Percentiles rank a stretch among this genome's conserved stretches.
phyloP scores from a whole-genome alignment of 495 filamentous ascomycete species.

The Talaromyces liani region DNA sequence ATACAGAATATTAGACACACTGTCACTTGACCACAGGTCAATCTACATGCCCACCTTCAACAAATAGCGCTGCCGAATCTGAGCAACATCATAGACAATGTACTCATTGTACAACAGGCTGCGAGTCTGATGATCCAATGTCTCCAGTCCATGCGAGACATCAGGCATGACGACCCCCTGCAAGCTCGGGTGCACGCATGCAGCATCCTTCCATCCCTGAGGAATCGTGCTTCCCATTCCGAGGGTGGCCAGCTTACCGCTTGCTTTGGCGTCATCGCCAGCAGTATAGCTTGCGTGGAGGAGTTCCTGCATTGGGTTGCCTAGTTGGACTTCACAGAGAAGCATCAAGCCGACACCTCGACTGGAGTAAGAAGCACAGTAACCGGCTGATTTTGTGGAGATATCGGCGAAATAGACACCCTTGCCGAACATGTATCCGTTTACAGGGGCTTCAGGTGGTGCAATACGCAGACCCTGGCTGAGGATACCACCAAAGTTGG shows the following conservation, averaged over 20 bases:
- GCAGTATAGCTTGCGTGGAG: constrained; percentile 47
- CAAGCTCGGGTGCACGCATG: constrained; percentile 50
- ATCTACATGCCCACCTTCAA: constrained; percentile 47
- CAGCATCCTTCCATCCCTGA: constrained; percentile 67
- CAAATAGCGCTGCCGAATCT: constrained; percentile 72
- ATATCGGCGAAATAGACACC: constrained; percentile 89
- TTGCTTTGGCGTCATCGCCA: constrained; percentile 49
- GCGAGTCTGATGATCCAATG: background rate
- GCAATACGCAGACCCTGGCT: constrained; percentile 81
- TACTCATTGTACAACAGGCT: constrained; percentile 48
- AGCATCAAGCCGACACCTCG: constrained; percentile 56
- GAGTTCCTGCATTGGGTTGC: constrained; percentile 59
- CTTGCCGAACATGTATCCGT: constrained; percentile 78
- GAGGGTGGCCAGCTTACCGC: constrained; percentile 56
- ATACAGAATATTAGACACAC: background rate
- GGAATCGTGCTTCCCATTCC: constrained; percentile 58
- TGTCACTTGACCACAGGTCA: background rate
- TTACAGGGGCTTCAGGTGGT: constrained; percentile 71
- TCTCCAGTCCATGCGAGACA: constrained; percentile 1
- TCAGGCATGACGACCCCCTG: constrained; percentile 58
- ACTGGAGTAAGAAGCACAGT: constrained; percentile 53
- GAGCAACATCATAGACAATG: constrained; percentile 70
- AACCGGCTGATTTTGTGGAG: constrained; percentile 69
- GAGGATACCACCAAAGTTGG: constrained; percentile 78
- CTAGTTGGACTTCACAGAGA: constrained; percentile 75